Base-by-base conservation (phyloP, 805 yeast species). In the Lachancea meyersii region DNA sequence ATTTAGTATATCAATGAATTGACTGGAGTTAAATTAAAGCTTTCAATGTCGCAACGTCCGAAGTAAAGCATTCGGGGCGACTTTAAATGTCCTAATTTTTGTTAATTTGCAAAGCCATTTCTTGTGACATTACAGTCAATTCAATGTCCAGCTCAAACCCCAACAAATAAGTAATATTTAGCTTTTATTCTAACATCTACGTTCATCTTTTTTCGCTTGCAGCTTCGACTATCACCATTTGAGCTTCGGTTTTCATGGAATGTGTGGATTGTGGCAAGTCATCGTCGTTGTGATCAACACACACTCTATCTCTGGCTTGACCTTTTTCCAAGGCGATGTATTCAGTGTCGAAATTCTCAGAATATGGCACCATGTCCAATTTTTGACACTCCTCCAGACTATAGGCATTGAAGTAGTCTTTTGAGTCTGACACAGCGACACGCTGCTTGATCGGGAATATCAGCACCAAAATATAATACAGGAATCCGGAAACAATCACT, bases 401-500 rank as follows among this genome's bases (percentile, higher is more conserved):
- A 38, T 33, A 40, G 13, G 43, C 43, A 26, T 40, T 40, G 27
- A 40, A 40, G 17, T 33, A 40, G 30, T 40, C 43, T 34, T 40
- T 40, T 3, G n/a, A 20, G 18, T 40, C 43, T 19, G 35, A 11
- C 11, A 34, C 38, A 7, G 38, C 43, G 16, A 40, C 38, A 10
- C 43, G 31, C 20, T 40, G 43, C 26, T 28, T 40, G 27, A 33
- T 24, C 9, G 43, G 43, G 22, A 40, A 40, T 7, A 39, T 20
- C 23, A 39, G 43, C 38, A 16, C 40, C 31, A 16, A 34, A 23
- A 31, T 53, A 52, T 11, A 48, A 30, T 8, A 41, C 45, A 17
- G 44, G 48, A 6, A 48, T 32, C 32, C 40, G 13, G 37, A 34
- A 10, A 49, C 41, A 22, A 52, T 35, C 11, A 54, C 55, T 31